Conservation (phyloP, 352 stramenopile species). For the Phytophthora hybrid region DNA sequence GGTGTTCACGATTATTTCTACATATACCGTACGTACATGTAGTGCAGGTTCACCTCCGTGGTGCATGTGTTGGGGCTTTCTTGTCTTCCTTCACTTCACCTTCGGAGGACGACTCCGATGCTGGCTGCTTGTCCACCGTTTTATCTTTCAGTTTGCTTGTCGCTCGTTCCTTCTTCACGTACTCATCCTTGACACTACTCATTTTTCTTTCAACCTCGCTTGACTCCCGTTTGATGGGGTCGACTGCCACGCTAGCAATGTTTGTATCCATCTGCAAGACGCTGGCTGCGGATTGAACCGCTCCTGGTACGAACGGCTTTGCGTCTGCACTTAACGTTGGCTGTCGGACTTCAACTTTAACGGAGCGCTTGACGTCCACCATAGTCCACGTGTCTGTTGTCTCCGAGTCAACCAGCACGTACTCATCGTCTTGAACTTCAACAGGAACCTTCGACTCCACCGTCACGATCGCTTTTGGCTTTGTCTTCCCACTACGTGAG, state of each 20-base stretch:
- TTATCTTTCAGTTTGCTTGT: not conserved
- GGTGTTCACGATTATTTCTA: too few relatives aligned
- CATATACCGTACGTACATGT: not conserved
- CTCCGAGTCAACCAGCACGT: conserved; percentile 25
- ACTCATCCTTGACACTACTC: too few relatives aligned
- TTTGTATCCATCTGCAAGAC: not conserved
- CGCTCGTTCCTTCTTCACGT: conserved; percentile 3
- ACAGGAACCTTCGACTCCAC: not conserved
- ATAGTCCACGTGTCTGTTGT: conserved; percentile 20
- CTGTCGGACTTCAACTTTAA: conserved; percentile 10
- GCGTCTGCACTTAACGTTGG: conserved; percentile 25
- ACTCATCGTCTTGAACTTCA: conserved; percentile 23
- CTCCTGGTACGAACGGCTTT: conserved; percentile 25
- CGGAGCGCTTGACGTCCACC: conserved; percentile 20
- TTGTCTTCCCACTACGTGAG: conserved; percentile 3
- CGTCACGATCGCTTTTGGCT: not conserved
- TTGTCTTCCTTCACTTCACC: conserved; percentile 11
- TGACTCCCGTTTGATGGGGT: conserved; percentile 1
- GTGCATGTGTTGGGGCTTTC: not conserved
- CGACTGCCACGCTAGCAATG: not conserved
- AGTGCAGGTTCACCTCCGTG: not conserved
- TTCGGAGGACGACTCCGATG: conserved; percentile 26
- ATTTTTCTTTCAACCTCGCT: not conserved
- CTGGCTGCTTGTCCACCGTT: not conserved
- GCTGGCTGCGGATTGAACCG: not conserved